phyloP scores from a whole-genome alignment of 306 rosid species.

The Rubus idaeus region DNA sequence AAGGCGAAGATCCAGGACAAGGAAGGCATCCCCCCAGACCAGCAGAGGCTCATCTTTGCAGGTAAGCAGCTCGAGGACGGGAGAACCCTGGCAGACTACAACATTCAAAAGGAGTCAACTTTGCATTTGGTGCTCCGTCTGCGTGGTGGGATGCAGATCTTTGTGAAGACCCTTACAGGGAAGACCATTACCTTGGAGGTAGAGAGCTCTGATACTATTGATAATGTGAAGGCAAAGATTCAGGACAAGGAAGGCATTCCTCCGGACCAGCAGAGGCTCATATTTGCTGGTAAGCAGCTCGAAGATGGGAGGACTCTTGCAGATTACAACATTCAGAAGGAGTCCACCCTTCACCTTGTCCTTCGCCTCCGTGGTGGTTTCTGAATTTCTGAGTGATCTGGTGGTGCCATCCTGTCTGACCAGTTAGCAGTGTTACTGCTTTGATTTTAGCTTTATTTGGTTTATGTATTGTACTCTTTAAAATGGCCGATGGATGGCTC shows the following conservation, averaged over 20 bases:
- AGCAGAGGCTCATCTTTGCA: conserved; percentile 25
- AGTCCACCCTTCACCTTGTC: conserved; percentile 25
- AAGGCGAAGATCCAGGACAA: conserved; percentile 28
- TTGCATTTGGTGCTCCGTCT: conserved; percentile 26
- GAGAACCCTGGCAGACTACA: conserved; percentile 26
- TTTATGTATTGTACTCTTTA: no score
- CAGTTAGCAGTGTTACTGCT: neutral
- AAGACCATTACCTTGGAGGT: conserved; percentile 26
- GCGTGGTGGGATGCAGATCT: conserved; percentile 29
- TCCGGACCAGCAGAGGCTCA: conserved; percentile 31
- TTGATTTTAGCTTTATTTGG: neutral
- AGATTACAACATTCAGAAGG: conserved; percentile 24
- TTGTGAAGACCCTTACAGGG: conserved; percentile 25
- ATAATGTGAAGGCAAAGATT: conserved; percentile 26
- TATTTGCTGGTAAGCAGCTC: conserved; percentile 25
- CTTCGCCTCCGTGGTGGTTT: conserved; percentile 27
- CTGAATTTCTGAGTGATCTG: conserved; percentile 14
- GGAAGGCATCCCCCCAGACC: conserved; percentile 29
- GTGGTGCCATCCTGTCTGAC: neutral
- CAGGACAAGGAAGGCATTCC: conserved; percentile 34
- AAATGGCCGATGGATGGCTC: neutral
- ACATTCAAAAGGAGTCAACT: conserved; percentile 29
- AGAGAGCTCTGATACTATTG: conserved; percentile 22
- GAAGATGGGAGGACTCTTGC: conserved; percentile 24
- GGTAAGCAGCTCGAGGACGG: conserved; percentile 29